Evolutionary conservation across 2,329 filamentous ascomycete species (phyloP).

Genomic region (Colletotrichum sp.): DNA sequence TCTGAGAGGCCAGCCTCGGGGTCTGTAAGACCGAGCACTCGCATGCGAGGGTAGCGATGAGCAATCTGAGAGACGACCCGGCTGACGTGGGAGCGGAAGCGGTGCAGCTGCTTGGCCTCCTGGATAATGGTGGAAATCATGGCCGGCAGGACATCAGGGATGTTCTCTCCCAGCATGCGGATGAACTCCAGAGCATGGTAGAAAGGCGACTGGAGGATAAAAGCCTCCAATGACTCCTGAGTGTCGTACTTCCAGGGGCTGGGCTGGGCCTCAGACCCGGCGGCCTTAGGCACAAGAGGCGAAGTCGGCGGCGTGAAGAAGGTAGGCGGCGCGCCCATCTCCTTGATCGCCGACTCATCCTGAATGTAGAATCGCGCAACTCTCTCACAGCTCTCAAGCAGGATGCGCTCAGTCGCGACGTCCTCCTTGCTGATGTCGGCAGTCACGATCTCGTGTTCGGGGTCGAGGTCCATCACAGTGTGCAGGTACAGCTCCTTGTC

Average conservation of each 20-base stretch:
- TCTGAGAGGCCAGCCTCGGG: slow-evolving; percentile 39
- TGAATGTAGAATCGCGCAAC: slow-evolving; percentile 36
- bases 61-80: slow-evolving; percentile 17
- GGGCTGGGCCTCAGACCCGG: background rate
- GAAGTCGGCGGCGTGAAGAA: slow-evolving; percentile 13
- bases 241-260: slow-evolving; percentile 27
- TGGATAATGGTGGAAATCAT: slow-evolving; percentile 29
- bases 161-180: slow-evolving; percentile 25
- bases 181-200: slow-evolving; percentile 32
- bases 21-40: slow-evolving; percentile 37
- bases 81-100: slow-evolving; percentile 31
- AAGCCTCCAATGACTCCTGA: slow-evolving; percentile 28
- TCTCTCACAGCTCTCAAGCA: slow-evolving; percentile 40
- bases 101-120: slow-evolving; percentile 32
- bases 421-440: background rate
- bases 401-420: slow-evolving; percentile 20
- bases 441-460: slow-evolving; percentile 40
- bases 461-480: slow-evolving; percentile 42
- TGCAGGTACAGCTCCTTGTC: slow-evolving; percentile 40
- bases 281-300: background rate
- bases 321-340: background rate
- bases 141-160: slow-evolving; percentile 28
- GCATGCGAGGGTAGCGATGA: slow-evolving; percentile 22
- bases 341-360: slow-evolving; percentile 7
- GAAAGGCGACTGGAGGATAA: slow-evolving; percentile 37